Conservation (phyloP, 148 eudicot species). For the Heliosperma pusillum region DNA sequence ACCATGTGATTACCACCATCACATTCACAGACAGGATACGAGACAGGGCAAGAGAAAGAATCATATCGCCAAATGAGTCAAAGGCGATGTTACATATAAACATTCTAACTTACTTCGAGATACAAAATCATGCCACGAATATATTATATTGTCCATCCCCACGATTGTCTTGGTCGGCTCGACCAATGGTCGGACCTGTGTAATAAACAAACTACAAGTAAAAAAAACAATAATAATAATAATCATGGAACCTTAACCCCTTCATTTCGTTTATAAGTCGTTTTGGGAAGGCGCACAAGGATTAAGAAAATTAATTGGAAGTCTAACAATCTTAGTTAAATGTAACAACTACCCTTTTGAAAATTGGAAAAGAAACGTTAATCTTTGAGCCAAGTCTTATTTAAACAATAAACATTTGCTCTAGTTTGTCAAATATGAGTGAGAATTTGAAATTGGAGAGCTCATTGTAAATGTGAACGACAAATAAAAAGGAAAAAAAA, state of each 20-base stretch:
- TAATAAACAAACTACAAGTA: neutral
- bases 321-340: too few relatives aligned
- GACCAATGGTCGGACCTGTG: constrained; percentile 82
- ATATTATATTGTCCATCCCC: constrained; percentile 34
- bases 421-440: too few relatives aligned
- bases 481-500: neutral
- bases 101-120: constrained; percentile 60
- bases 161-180: constrained; percentile 62
- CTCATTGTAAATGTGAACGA: neutral
- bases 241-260: neutral
- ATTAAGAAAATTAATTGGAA: too few relatives aligned
- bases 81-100: neutral
- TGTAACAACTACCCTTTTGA: too few relatives aligned
- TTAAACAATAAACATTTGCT: too few relatives aligned
- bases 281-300: too few relatives aligned
- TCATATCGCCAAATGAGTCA: neutral
- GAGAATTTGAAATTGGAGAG: too few relatives aligned
- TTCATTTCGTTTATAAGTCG: too few relatives aligned
- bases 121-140: constrained; percentile 95
- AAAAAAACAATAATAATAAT: too few relatives aligned
- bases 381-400: too few relatives aligned
- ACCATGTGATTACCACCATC: neutral
- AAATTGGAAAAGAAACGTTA: neutral
- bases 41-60: neutral
- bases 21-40: neutral